Percentiles rank a stretch among this genome's conserved stretches.
Conservation (phyloP, 257 asterid species). For the Thymus mandschuricus region DNA sequence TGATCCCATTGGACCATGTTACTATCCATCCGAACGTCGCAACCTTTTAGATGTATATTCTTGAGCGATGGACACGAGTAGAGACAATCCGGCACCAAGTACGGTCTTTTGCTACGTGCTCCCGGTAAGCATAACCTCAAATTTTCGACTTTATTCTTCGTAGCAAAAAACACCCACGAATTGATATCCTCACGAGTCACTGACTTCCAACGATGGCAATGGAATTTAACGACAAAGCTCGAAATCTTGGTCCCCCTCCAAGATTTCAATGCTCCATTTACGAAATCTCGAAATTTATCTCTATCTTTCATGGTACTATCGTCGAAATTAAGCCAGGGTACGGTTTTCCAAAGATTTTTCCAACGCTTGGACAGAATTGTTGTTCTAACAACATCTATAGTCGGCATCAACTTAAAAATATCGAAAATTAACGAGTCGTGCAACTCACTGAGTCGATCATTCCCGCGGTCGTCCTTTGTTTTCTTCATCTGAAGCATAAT, state of each 20-base stretch:
- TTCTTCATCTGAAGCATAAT: too few species aligned
- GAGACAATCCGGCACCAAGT: background rate
- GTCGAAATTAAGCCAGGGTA: background rate
- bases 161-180: background rate
- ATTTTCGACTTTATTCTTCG: background rate
- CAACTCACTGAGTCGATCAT: slow-evolving; percentile 1
- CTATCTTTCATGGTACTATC: too few species aligned
- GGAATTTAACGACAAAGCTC: background rate
- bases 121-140: too few species aligned
- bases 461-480: too few species aligned
- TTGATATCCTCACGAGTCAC: too few species aligned
- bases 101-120: background rate
- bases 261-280: background rate
- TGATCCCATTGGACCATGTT: background rate
- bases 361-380: background rate
- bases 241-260: too few species aligned
- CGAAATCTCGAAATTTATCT: too few species aligned
- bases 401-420: background rate
- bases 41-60: background rate
- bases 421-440: background rate
- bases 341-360: background rate
- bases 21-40: background rate
- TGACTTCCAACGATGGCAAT: too few species aligned
- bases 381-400: background rate
- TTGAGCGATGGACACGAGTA: background rate